Evolutionary conservation across 2,329 filamentous ascomycete genomes (phyloP), one percentile per base, ranked within the genome.

Genomic region (Ascochyta rabiei): DNA sequence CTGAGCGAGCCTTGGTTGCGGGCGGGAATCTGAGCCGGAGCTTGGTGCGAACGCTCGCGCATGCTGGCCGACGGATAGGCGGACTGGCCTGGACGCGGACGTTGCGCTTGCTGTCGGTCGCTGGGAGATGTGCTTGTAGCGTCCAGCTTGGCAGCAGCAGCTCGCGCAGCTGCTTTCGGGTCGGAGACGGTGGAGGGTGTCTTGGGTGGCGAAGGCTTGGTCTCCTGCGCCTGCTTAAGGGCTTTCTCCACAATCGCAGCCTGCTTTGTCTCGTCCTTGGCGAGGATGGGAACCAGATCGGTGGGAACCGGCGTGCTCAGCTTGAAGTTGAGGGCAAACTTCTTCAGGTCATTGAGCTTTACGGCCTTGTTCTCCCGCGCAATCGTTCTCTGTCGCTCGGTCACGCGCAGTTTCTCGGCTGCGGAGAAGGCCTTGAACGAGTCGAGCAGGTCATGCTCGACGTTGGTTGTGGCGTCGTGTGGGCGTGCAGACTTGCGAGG

Each of bases 261-360:
- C 76, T 98, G 95, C 79, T 97, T 99, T 40, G 81, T 84, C n/a
- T 92, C 92, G 71, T 99, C 95, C 74, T 98, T 99, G 54, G 95
- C 93, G 57, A 99, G 89, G 63, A 99, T 99, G 1, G 91, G 89
- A 24, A 99, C 92, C 31, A 99, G 79, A 75, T 99, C 95, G 46
- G 85, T 87, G 1, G 95, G 95, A 10, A 99, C 92, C 6, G 93
- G 92, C 2, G 93, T 97, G 44, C 90, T 89, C 16, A 99, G 84
- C 78, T 98, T 98, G 82, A 99, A 99, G 71, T 85, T 95, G 64
- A 88, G 85, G 1, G 95, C 91, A 75, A 99, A 99, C 70, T 93
- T 96, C 81, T 95, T 96, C 53, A 99, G 79, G 76, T 99, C 95
- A 56, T 91, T 96, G 58, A 99, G 76, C 76, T 96, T 97, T 61